phyloP scores from a whole-genome alignment of 129 eudicot genomes.

The Cynara cardunculus region DNA sequence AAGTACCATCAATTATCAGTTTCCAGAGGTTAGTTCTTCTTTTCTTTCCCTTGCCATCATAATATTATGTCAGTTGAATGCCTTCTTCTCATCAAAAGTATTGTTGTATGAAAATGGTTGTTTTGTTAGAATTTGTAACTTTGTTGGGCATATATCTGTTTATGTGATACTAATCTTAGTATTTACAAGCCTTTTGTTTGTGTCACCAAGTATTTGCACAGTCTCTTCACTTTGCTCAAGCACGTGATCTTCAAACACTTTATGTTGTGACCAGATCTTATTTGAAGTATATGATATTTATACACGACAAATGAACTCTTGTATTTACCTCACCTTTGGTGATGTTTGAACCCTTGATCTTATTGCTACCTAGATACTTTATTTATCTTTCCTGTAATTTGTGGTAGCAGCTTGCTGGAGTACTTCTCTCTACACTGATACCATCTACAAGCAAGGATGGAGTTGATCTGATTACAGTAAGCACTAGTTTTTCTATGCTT shows the following conservation, averaged over 20 bases:
- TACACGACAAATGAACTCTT: no score
- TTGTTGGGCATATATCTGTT: neutral
- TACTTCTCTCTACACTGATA: slow-evolving; percentile 58
- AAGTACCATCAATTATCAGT: slow-evolving; percentile 65
- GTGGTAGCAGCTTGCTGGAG: slow-evolving; percentile 61
- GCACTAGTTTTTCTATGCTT: slow-evolving; percentile 16
- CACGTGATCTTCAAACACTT: no score
- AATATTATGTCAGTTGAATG: neutral
- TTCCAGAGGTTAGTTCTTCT: slow-evolving; percentile 69
- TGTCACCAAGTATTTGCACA: no score
- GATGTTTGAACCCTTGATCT: no score
- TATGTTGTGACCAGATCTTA: no score
- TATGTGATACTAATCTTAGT: neutral
- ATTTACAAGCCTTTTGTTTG: no score
- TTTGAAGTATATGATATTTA: no score
- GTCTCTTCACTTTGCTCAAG: no score
- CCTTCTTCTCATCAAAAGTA: neutral
- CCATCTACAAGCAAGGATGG: slow-evolving; percentile 95
- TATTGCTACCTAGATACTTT: neutral
- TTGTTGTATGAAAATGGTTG: neutral
- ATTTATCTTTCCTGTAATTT: neutral
- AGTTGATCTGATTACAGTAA: slow-evolving; percentile 67
- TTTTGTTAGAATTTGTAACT: neutral
- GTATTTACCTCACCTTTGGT: no score
- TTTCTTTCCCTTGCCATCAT: neutral